Conservation (phyloP, 352 stramenopile genomes). For the Globisporangium radiosum region DNA sequence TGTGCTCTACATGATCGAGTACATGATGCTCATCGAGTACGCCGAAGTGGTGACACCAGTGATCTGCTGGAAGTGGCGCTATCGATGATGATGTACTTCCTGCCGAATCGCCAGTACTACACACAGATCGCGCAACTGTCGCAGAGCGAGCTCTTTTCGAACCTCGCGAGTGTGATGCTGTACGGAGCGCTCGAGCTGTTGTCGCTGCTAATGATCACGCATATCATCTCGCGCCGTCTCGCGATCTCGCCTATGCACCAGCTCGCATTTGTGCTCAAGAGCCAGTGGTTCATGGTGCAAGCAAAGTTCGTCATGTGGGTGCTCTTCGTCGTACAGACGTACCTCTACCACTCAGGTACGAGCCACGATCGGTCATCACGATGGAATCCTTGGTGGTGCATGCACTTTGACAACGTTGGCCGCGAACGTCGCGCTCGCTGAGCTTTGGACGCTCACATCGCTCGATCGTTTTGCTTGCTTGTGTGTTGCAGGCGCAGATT, state of each 20-base stretch:
- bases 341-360: constrained; percentile 11
- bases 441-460: not conserved
- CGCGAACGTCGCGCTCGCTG: no score
- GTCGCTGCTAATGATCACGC: constrained; percentile 14
- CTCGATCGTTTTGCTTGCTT: not conserved
- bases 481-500: constrained; percentile 11
- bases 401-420: not conserved
- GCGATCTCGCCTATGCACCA: constrained; percentile 10
- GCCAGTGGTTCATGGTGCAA: constrained; percentile 20
- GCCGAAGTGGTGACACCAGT: constrained; percentile 15
- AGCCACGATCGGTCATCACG: not conserved
- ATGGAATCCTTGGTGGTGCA: not conserved
- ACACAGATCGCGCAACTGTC: not conserved
- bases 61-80: constrained; percentile 6
- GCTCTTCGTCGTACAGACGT: constrained; percentile 3
- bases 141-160: not conserved
- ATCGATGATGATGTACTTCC: constrained; percentile 4
- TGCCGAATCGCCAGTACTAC: constrained; percentile 10
- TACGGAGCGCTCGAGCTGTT: constrained; percentile 18
- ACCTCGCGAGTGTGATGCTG: constrained; percentile 13
- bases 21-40: constrained; percentile 16
- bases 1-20: constrained; percentile 13
- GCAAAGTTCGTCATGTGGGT: constrained; percentile 19
- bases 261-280: constrained; percentile 16
- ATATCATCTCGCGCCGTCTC: constrained; percentile 14